Percentiles rank a stretch among this genome's conserved stretches.
These are phyloP conservation scores for Psidium friedrichsthalianum DNA, from an alignment of 345 rosid species.

Conservation along the genomic window DNA sequence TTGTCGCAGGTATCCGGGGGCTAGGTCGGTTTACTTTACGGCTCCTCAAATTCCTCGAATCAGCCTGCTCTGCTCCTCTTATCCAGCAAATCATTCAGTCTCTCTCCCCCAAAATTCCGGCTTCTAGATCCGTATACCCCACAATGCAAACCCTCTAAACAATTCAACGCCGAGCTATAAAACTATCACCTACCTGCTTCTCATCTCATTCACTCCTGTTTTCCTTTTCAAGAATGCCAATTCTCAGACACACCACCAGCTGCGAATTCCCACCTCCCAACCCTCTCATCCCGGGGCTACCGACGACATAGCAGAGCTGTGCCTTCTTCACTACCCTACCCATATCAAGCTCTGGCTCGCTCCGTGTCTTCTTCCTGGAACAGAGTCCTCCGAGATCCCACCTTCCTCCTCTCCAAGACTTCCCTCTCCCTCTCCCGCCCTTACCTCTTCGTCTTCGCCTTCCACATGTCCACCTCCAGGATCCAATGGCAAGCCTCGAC, in stretches of 20 bases:
- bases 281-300: constrained; percentile 58
- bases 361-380: constrained; percentile 69
- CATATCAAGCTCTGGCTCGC: constrained; percentile 40
- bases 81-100: neutral
- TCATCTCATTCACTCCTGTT: neutral
- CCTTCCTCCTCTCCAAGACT: constrained; percentile 25
- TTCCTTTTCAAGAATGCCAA: neutral
- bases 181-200: neutral
- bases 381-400: constrained; percentile 34
- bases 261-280: neutral
- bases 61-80: neutral
- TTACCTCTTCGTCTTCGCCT: constrained; percentile 50
- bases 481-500: constrained; percentile 73
- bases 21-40: neutral
- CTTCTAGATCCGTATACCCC: neutral
- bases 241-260: neutral
- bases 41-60: neutral
- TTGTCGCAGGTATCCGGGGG: neutral
- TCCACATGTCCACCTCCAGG: constrained; percentile 43
- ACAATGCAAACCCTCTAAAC: neutral
- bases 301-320: constrained; percentile 58
- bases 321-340: constrained; percentile 61
- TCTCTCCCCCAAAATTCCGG: neutral
- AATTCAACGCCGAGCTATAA: neutral
- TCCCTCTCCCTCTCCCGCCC: constrained; percentile 38